These are phyloP conservation scores for Voacanga thouarsii DNA, from an alignment of 257 asterid species.

Conservation along the genomic window DNA sequence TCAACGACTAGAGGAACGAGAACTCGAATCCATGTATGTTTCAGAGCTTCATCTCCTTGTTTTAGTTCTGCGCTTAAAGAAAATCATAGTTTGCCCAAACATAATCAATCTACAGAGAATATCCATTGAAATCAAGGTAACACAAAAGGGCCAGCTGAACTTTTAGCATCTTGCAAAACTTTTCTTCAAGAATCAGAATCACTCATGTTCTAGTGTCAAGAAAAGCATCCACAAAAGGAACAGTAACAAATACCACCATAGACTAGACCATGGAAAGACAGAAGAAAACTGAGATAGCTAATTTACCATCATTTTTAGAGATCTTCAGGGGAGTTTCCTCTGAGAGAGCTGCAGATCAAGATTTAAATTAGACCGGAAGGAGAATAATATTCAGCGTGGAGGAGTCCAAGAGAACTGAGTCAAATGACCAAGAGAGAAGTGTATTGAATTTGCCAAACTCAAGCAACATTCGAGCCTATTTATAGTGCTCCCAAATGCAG, in stretches of 20 bases:
- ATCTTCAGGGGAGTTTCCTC: not conserved
- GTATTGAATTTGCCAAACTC: not conserved
- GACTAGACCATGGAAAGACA: not conserved
- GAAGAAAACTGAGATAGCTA: not conserved
- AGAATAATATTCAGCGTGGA: not conserved
- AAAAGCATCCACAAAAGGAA: not conserved
- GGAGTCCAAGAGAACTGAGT: conserved; percentile 1
- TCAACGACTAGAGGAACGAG: not conserved
- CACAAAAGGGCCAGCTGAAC: not conserved
- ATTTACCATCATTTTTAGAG: conserved; percentile 22
- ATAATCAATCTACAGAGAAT: not conserved
- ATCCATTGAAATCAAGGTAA: not conserved
- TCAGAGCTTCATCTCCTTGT: not conserved
- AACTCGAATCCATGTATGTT: not conserved
- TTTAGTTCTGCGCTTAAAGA: not conserved
- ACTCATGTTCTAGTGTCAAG: not conserved
- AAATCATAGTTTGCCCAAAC: not conserved
- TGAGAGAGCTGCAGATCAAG: not conserved
- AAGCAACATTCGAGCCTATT: not conserved
- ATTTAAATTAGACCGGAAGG: not conserved
- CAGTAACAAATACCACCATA: too few relatives aligned
- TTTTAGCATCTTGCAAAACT: not conserved
- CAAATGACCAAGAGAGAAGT: not conserved
- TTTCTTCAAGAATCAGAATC: not conserved
- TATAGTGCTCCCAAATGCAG: not conserved